These are phyloP conservation scores for Arabidopsis hybrid DNA, from an alignment of 441 rosid species.

Conservation along the genomic window DNA sequence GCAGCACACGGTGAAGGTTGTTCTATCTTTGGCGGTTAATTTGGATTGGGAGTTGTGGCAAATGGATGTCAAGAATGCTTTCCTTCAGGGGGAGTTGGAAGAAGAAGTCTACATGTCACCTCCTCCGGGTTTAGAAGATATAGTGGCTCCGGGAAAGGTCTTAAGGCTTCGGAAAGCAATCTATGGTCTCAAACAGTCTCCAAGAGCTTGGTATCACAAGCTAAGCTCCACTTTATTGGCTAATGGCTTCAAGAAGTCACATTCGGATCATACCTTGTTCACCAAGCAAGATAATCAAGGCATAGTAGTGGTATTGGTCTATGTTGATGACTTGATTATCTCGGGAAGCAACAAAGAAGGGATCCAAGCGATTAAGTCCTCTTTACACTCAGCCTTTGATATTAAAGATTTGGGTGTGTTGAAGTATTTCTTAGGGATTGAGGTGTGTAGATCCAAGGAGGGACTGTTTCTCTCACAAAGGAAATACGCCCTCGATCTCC, in stretches of 20 bases:
- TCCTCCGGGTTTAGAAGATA: neutral
- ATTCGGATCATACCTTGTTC: neutral
- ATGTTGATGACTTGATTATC: neutral
- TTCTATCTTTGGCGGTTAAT: too few species aligned
- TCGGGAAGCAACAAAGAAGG: neutral
- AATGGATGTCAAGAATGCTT: too few species aligned
- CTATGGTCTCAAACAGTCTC: neutral
- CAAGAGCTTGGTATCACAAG: neutral
- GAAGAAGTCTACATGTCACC: neutral
- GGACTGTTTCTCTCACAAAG: neutral
- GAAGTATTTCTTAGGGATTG: neutral
- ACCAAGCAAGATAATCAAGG: neutral
- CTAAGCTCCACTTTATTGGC: rapidly evolving
- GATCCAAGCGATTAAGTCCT: neutral
- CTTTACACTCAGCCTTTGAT: neutral
- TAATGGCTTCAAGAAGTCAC: neutral
- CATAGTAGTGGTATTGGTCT: neutral
- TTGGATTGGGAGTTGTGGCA: too few species aligned
- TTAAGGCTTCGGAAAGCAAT: neutral
- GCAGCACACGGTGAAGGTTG: too few species aligned
- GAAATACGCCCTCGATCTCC: too few species aligned
- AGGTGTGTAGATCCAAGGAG: neutral
- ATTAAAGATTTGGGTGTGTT: neutral
- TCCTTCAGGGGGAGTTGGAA: neutral
- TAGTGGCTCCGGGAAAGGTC: neutral